Percentiles rank a stretch among this genome's conserved stretches.
These are phyloP conservation scores for Fusarium incarnatum DNA, from an alignment of 2,329 filamentous ascomycete genomes.

Conservation along the genomic window DNA sequence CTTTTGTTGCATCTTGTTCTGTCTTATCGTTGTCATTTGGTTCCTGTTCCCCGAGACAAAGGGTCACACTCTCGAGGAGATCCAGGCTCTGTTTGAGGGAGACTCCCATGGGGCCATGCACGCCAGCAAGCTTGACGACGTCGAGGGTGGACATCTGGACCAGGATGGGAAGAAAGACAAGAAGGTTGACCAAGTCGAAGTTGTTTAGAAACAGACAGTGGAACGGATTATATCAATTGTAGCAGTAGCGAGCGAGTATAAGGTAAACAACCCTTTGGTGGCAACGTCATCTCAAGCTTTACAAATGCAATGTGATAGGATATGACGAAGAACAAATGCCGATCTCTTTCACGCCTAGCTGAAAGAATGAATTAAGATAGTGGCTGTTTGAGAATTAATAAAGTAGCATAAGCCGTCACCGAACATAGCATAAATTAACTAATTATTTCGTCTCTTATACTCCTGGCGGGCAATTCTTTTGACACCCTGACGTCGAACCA, in stretches of 20 bases:
- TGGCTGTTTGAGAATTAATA: no score
- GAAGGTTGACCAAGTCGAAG: conserved; percentile 34
- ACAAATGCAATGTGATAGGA: not conserved
- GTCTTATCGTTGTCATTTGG: conserved; percentile 51
- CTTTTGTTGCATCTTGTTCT: conserved; percentile 51
- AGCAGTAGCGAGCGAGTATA: not conserved
- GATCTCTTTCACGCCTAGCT: no score
- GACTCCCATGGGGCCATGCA: not conserved
- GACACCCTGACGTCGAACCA: no score
- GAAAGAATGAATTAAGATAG: no score
- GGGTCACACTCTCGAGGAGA: conserved; percentile 48
- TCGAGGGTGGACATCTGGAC: conserved; percentile 13
- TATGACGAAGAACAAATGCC: no score
- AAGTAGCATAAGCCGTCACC: no score
- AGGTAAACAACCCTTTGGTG: no score
- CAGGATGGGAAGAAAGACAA: conserved; percentile 24
- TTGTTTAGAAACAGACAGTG: not conserved
- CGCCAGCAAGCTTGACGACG: conserved; percentile 19
- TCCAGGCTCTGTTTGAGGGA: conserved; percentile 48
- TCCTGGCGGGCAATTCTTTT: no score
- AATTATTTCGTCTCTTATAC: no score
- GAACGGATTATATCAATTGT: no score
- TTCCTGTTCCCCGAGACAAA: conserved; percentile 54
- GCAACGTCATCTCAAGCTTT: no score
- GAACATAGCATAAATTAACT: no score